Conservation (phyloP, 1,284 basidiomycete species). For the Tausonia pullulans region DNA sequence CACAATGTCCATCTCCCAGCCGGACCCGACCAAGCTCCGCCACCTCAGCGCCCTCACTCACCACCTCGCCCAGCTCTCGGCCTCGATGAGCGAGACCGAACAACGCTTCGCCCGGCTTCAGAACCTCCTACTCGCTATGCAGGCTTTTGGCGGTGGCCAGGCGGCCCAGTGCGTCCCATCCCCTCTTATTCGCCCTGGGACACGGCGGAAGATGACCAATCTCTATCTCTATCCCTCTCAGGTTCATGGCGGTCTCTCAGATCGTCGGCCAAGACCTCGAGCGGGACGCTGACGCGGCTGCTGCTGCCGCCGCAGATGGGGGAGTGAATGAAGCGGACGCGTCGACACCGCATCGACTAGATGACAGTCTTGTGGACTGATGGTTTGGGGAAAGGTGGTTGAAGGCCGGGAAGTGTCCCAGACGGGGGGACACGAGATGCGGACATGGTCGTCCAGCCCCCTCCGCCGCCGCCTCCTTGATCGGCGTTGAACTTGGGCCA, state of each 20-base stretch:
- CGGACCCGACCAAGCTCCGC: not conserved
- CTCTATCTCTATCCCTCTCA: not conserved
- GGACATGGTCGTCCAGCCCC: too few species aligned
- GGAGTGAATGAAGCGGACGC: too few species aligned
- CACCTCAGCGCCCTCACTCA: slow-evolving; percentile 13
- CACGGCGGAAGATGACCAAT: too few species aligned
- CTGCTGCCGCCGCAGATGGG: too few species aligned
- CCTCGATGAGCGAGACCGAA: slow-evolving; percentile 8
- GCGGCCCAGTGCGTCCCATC: slow-evolving; percentile 10
- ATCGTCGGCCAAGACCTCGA: slow-evolving; percentile 15
- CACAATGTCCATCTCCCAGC: not conserved
- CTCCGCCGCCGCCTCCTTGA: too few species aligned
- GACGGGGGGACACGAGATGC: too few species aligned
- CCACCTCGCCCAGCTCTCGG: slow-evolving; percentile 7
- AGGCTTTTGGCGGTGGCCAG: slow-evolving; percentile 11
- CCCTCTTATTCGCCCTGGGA: too few species aligned
- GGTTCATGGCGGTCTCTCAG: slow-evolving; percentile 17
- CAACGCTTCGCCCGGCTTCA: slow-evolving; percentile 3
- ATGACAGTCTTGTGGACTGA: too few species aligned
- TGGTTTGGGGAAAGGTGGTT: too few species aligned
- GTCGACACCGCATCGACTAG: too few species aligned
- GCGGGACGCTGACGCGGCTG: not conserved
- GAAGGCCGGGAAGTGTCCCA: too few species aligned
- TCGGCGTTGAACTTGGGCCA: too few species aligned
- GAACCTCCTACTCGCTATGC: slow-evolving; percentile 10